phyloP scores from a whole-genome alignment of 805 yeast genomes.

The Kodamaea jinghongensis region DNA sequence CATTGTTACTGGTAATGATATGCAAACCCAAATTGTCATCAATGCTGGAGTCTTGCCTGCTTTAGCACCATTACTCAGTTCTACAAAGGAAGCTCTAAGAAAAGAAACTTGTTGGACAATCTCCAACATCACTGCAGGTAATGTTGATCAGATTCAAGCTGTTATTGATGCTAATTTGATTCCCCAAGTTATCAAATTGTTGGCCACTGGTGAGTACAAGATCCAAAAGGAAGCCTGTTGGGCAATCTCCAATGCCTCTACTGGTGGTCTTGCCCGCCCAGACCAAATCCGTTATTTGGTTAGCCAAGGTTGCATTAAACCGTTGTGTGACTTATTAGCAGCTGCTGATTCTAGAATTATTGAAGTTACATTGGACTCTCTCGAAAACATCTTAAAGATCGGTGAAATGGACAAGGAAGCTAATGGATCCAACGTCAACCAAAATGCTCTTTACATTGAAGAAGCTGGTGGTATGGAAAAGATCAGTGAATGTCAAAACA shows the following conservation, averaged over 20 bases:
- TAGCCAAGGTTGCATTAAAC: slow-evolving; percentile 94
- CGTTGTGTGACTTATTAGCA: slow-evolving; percentile 86
- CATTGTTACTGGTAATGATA: slow-evolving; percentile 94
- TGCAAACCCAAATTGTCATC: slow-evolving; percentile 92
- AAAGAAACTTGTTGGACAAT: slow-evolving; percentile 99
- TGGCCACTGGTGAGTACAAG: slow-evolving; percentile 82
- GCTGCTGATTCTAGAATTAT: slow-evolving; percentile 89
- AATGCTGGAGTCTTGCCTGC: slow-evolving; percentile 91
- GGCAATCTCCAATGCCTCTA: slow-evolving; percentile 97
- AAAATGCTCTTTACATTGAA: slow-evolving; percentile 88
- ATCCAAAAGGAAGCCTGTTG: slow-evolving; percentile 98
- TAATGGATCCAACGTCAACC: slow-evolving; percentile 66
- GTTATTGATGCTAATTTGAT: slow-evolving; percentile 92
- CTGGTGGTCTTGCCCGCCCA: slow-evolving; percentile 90
- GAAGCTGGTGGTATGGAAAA: slow-evolving; percentile 99
- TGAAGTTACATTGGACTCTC: slow-evolving; percentile 92
- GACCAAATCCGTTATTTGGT: slow-evolving; percentile 93
- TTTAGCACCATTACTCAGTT: slow-evolving; percentile 70
- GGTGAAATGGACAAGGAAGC: slow-evolving; percentile 91
- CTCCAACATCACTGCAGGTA: slow-evolving; percentile 97
- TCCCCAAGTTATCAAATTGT: slow-evolving; percentile 84
- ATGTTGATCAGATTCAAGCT: slow-evolving; percentile 91
- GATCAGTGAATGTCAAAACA: slow-evolving; percentile 88
- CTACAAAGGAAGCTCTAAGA: slow-evolving; percentile 87
- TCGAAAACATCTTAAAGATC: slow-evolving; percentile 88